Conservation (phyloP, 345 rosid species). For the Chamaenerion angustifolium region DNA sequence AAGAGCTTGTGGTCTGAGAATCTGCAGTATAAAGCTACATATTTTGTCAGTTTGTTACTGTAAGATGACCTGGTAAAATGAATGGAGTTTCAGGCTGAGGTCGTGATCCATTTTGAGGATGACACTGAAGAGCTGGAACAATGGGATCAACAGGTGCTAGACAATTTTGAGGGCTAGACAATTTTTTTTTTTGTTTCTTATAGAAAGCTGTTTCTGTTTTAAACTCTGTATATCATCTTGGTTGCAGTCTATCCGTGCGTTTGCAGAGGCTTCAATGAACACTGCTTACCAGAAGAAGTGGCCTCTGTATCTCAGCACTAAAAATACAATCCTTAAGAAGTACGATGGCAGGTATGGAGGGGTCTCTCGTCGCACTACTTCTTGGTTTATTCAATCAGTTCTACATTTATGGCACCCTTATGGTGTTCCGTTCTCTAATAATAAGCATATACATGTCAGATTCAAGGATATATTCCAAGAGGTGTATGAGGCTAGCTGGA, state of each 20-base stretch:
- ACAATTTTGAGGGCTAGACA: not conserved
- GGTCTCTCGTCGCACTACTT: not conserved
- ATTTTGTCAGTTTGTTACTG: too few species aligned
- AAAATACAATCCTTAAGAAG: conserved; percentile 95
- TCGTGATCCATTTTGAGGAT: too few species aligned
- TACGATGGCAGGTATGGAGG: conserved; percentile 84
- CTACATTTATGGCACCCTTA: conserved; percentile 22
- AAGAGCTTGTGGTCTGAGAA: too few species aligned
- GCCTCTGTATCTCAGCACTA: conserved; percentile 99
- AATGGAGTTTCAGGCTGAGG: too few species aligned
- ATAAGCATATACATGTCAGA: too few species aligned
- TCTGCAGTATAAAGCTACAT: too few species aligned
- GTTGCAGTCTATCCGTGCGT: conserved; percentile 70
- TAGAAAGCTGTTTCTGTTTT: conserved; percentile 2
- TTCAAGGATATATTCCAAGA: too few species aligned
- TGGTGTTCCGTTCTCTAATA: too few species aligned
- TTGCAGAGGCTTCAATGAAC: conserved; percentile 93
- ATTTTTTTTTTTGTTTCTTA: not conserved
- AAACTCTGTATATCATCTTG: conserved; percentile 6
- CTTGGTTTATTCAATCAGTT: not conserved
- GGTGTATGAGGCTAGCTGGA: too few species aligned
- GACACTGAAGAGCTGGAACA: too few species aligned
- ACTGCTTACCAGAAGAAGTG: conserved; percentile 86
- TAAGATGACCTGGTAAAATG: too few species aligned
- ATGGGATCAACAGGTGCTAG: too few species aligned